Percentiles rank a stretch among this genome's conserved stretches.
Evolutionary conservation across 352 stramenopile species (phyloP).

Genomic region (Phytophthora agathidicida): DNA sequence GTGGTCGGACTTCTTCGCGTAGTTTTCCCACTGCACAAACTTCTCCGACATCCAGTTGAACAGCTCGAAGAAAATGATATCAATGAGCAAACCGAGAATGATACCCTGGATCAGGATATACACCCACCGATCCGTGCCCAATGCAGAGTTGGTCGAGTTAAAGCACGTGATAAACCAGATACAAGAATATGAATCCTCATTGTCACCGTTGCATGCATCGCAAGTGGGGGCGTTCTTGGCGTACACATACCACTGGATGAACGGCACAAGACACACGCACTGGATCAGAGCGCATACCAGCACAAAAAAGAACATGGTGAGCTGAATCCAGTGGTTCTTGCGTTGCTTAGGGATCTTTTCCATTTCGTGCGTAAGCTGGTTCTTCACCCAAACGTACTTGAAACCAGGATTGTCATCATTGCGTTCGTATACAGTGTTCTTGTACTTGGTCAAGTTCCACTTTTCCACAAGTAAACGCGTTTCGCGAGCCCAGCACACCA

Average conservation of each 20-base stretch:
- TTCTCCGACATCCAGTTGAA: constrained; percentile 91
- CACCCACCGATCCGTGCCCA: constrained; percentile 88
- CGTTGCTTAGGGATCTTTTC: constrained; percentile 86
- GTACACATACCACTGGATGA: constrained; percentile 92
- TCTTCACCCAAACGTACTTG: constrained; percentile 88
- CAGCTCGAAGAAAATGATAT: constrained; percentile 90
- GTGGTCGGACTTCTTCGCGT: constrained; percentile 85
- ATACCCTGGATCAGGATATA: constrained; percentile 90
- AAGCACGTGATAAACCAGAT: constrained; percentile 90
- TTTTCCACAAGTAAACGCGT: constrained; percentile 89
- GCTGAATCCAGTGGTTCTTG: constrained; percentile 86
- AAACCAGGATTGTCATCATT: constrained; percentile 89
- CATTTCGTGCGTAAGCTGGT: constrained; percentile 89
- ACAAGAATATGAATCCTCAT: constrained; percentile 60
- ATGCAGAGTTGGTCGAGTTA: constrained; percentile 61
- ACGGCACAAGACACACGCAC: constrained; percentile 83
- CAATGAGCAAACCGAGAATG: constrained; percentile 81
- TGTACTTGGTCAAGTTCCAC: constrained; percentile 89
- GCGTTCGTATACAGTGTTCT: constrained; percentile 89
- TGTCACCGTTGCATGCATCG: constrained; percentile 54
- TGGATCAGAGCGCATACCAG: constrained; percentile 76
- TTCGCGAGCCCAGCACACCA: constrained; percentile 87
- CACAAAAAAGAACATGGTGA: constrained; percentile 89
- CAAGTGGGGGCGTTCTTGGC: constrained; percentile 86
- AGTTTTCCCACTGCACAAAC: constrained; percentile 90